Percentiles rank a stretch among this genome's conserved stretches.
phyloP scores from a whole-genome alignment of 2,329 filamentous ascomycete genomes.

The Akanthomyces muscarius region DNA sequence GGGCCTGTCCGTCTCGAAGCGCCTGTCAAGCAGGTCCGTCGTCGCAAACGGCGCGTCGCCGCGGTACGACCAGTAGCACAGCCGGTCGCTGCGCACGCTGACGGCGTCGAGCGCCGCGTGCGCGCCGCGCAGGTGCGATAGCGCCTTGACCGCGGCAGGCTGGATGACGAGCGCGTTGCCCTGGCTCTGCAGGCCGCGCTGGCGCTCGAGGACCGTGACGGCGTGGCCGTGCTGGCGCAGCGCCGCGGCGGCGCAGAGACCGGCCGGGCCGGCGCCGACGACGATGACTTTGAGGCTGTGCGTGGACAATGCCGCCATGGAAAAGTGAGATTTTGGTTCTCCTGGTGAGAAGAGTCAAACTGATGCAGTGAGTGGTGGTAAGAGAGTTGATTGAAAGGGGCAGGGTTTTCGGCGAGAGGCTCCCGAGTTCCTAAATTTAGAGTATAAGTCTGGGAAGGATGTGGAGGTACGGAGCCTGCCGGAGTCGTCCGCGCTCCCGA shows the following conservation, averaged over 20 bases:
- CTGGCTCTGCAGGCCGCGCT: not conserved
- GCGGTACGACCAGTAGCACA: conserved; percentile 14
- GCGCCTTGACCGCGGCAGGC: conserved; percentile 10
- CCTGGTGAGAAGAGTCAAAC: no score
- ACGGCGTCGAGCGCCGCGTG: conserved; percentile 4
- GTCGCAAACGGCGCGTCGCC: conserved; percentile 5
- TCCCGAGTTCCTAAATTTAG: not conserved
- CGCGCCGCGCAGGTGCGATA: conserved; percentile 5
- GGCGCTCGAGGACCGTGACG: conserved; percentile 13
- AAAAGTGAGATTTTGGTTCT: no score
- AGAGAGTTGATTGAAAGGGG: not conserved
- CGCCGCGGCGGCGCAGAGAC: conserved; percentile 8
- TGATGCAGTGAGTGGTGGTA: no score
- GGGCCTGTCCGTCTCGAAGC: conserved; percentile 19
- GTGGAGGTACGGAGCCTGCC: conserved; percentile 2
- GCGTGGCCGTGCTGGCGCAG: conserved; percentile 12
- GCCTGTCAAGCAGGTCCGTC: not conserved
- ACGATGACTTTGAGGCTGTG: conserved; percentile 8
- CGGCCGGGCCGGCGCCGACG: conserved; percentile 14
- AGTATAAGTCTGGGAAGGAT: not conserved
- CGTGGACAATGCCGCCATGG: not conserved
- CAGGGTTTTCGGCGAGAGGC: no score
- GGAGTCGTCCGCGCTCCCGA: conserved; percentile 1
- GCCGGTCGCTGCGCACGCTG: conserved; percentile 6
- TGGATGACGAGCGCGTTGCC: conserved; percentile 17